Percentiles rank a stretch among this genome's conserved stretches.
phyloP scores from a whole-genome alignment of 495 filamentous ascomycete species.

The Pseudevernia furfuracea region DNA sequence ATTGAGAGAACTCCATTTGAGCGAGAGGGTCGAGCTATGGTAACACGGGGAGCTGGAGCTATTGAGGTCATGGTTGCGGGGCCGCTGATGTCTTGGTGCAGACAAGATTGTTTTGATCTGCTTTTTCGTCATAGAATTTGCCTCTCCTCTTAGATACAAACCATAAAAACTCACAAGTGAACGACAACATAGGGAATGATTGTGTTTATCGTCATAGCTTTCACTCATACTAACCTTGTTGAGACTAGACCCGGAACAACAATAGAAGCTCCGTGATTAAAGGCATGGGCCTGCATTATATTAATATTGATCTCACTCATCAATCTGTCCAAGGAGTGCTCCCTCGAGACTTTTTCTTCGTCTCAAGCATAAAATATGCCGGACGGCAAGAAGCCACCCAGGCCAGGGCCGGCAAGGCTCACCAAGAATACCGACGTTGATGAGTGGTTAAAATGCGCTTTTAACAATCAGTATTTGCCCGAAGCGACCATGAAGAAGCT shows the following conservation, averaged over 20 bases:
- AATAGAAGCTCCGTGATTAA: background rate
- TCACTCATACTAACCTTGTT: background rate
- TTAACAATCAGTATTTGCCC: slow-evolving; percentile 92
- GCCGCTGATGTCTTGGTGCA: background rate
- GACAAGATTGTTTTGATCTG: background rate
- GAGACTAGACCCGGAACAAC: background rate
- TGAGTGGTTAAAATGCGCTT: slow-evolving; percentile 92
- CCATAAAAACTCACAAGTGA: background rate
- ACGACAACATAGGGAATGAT: background rate
- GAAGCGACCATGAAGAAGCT: slow-evolving; percentile 96
- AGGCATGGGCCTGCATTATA: background rate
- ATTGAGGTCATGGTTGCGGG: slow-evolving; percentile 5
- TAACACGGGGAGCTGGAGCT: slow-evolving; percentile 19
- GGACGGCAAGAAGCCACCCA: slow-evolving; percentile 60
- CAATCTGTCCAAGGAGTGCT: background rate
- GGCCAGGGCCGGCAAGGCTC: slow-evolving; percentile 82
- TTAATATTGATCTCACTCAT: background rate
- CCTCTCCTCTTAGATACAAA: background rate
- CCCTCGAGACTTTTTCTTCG: background rate
- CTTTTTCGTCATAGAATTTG: background rate
- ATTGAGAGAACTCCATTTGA: slow-evolving; percentile 52
- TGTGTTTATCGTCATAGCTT: background rate
- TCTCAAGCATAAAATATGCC: slow-evolving; percentile 31
- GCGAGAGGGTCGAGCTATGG: slow-evolving; percentile 21
- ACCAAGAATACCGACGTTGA: slow-evolving; percentile 76